These are phyloP conservation scores for Lecanoromycetidae sp. DNA, from an alignment of 2,329 filamentous ascomycete species.

Conservation along the genomic window DNA sequence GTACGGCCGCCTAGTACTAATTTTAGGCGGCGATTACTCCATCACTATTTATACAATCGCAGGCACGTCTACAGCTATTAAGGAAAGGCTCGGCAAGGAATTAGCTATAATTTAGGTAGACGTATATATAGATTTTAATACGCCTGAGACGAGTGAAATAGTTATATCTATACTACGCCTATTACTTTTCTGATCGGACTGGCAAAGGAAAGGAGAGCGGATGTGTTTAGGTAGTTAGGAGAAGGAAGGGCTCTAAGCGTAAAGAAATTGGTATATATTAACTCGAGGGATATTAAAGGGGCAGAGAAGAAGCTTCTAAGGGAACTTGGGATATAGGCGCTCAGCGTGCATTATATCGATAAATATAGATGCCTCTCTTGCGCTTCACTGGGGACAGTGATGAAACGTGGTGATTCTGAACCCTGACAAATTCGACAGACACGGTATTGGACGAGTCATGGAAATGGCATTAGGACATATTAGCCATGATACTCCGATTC, in stretches of 20 bases:
- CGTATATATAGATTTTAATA: constrained; percentile 96
- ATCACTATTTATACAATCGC: constrained; percentile 91
- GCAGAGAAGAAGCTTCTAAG: constrained; percentile 85
- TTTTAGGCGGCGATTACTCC: constrained; percentile 88
- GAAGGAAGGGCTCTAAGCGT: constrained; percentile 48
- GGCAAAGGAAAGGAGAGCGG: constrained; percentile 59
- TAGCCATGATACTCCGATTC: constrained; percentile 85
- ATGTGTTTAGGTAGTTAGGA: constrained; percentile 82
- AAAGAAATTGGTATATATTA: constrained; percentile 93
- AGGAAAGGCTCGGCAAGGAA: constrained; percentile 67
- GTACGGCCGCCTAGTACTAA: constrained; percentile 76
- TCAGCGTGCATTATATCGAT: constrained; percentile 98
- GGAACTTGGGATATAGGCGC: constrained; percentile 85
- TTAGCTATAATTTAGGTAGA: constrained; percentile 98
- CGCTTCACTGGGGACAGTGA: neutral
- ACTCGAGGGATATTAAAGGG: constrained; percentile 80
- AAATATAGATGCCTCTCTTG: constrained; percentile 43
- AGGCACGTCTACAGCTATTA: constrained; percentile 72
- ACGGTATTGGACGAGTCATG: constrained; percentile 91
- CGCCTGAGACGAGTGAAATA: constrained; percentile 74
- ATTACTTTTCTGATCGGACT: constrained; percentile 83
- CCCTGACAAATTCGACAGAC: constrained; percentile 44
- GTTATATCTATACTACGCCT: constrained; percentile 97
- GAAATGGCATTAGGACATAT: constrained; percentile 98
- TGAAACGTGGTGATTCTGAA: constrained; percentile 10